A percentile compares a stretch with the other conserved stretches of the same genome.
phyloP scores from a whole-genome alignment of 768 basidiomycete genomes.

The Psilocybe cubensis region DNA sequence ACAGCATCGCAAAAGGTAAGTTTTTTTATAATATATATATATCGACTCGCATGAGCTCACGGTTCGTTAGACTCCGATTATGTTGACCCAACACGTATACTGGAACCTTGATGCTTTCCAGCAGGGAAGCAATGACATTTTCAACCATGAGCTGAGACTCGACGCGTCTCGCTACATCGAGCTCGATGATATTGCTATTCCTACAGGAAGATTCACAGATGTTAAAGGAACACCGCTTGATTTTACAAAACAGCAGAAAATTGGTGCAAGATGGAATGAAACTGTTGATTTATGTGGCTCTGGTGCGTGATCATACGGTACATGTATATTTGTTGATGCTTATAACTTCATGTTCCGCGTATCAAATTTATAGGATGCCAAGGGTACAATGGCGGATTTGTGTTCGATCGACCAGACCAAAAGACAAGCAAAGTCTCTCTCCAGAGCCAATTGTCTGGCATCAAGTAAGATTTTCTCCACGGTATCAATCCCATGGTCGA shows the following conservation, averaged over 20 bases:
- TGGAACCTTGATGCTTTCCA: constrained; percentile 61
- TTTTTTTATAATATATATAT: neutral
- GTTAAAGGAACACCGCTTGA: constrained; percentile 40
- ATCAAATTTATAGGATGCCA: constrained; percentile 49
- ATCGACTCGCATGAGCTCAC: neutral
- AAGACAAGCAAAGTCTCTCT: constrained; percentile 38
- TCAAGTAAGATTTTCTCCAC: constrained; percentile 34
- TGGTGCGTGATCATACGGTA: constrained; percentile 22
- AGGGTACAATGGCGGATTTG: constrained; percentile 55
- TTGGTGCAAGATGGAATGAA: constrained; percentile 38
- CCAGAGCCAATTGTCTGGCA: constrained; percentile 53
- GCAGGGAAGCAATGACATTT: constrained; percentile 37
- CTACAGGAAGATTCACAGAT: constrained; percentile 38
- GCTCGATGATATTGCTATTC: constrained; percentile 39
- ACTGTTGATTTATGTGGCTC: constrained; percentile 30
- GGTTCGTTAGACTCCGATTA: constrained; percentile 50
- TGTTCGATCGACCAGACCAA: constrained; percentile 43
- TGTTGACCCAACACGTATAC: constrained; percentile 60
- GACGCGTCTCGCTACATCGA: constrained; percentile 40
- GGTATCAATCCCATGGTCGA: neutral
- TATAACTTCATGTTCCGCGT: neutral
- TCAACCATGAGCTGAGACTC: constrained; percentile 34
- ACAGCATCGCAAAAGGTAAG: constrained; percentile 46
- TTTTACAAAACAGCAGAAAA: constrained; percentile 36
- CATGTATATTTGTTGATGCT: neutral